phyloP scores from a whole-genome alignment of 495 filamentous ascomycete species.

The Podospora didyma region DNA sequence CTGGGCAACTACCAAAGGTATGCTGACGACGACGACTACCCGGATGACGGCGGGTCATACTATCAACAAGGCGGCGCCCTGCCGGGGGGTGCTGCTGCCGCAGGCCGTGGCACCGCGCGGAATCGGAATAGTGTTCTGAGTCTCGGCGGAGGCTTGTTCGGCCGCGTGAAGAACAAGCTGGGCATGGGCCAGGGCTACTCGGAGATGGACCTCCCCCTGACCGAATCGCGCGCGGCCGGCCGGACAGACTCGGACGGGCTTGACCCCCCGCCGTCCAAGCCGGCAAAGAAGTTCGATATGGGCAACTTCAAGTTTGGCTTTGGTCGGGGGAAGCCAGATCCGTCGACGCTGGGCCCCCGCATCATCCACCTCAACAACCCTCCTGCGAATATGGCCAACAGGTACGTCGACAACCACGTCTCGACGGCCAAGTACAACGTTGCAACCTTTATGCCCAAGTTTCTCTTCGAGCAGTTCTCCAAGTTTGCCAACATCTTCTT shows the following conservation, averaged over 20 bases:
- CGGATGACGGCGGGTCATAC: constrained; percentile 69
- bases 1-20: constrained; percentile 86
- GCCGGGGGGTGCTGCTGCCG: constrained; percentile 33
- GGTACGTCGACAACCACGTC: constrained; percentile 92
- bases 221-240: constrained; percentile 55
- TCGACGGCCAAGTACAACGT: constrained; percentile 98
- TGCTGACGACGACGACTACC: constrained; percentile 73
- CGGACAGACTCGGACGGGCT: constrained; percentile 27
- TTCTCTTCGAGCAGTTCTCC: constrained; percentile 97
- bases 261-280: constrained; percentile 32
- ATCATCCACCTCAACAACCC: constrained; percentile 98
- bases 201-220: constrained; percentile 96
- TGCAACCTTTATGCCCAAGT: constrained; percentile 94
- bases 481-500: constrained; percentile 99
- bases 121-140: constrained; percentile 84
- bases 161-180: constrained; percentile 81
- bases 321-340: constrained; percentile 77
- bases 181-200: constrained; percentile 92
- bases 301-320: constrained; percentile 94
- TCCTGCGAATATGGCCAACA: constrained; percentile 81
- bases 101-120: constrained; percentile 41
- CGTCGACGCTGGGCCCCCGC: constrained; percentile 83
- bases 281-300: constrained; percentile 58
- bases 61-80: constrained; percentile 59
- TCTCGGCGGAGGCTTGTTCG: constrained; percentile 81